Evolutionary conservation across 495 filamentous ascomycete species (phyloP).

Genomic region (Aspergillus homomorphus): DNA sequence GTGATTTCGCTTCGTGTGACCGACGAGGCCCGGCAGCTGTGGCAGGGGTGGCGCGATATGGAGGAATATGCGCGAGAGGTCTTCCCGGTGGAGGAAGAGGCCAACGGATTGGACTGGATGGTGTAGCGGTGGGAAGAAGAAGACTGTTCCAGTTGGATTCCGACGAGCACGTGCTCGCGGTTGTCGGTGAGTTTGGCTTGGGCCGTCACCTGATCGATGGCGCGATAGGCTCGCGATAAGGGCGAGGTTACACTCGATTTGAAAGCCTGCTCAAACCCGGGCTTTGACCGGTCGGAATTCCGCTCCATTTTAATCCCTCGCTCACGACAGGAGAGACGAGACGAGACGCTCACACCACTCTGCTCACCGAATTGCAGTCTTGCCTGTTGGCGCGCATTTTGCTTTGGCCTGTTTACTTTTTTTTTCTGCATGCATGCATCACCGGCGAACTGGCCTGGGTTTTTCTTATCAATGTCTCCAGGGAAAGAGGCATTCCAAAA

Average conservation of each 20-base stretch:
- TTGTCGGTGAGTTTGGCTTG: constrained; percentile 14
- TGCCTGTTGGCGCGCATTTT: not conserved
- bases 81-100: constrained; percentile 89
- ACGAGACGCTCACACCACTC: not conserved
- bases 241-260: constrained; percentile 15
- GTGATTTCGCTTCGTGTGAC: constrained; percentile 57
- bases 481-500: not conserved
- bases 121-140: constrained; percentile 30
- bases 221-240: constrained; percentile 19
- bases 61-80: constrained; percentile 96
- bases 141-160: constrained; percentile 4
- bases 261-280: not conserved
- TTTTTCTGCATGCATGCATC: constrained; percentile 20
- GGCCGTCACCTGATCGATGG: constrained; percentile 6
- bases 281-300: not conserved
- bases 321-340: not conserved
- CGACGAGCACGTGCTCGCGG: constrained; percentile 13
- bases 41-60: constrained; percentile 87
- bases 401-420: constrained; percentile 10
- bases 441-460: constrained; percentile 40
- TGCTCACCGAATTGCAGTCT: not conserved
- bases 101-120: constrained; percentile 95
- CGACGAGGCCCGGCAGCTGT: constrained; percentile 69
- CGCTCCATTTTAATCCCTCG: not conserved
- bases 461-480: constrained; percentile 20